These are phyloP conservation scores for Acer negundo DNA, from an alignment of 345 rosid genomes.

Conservation along the genomic window DNA sequence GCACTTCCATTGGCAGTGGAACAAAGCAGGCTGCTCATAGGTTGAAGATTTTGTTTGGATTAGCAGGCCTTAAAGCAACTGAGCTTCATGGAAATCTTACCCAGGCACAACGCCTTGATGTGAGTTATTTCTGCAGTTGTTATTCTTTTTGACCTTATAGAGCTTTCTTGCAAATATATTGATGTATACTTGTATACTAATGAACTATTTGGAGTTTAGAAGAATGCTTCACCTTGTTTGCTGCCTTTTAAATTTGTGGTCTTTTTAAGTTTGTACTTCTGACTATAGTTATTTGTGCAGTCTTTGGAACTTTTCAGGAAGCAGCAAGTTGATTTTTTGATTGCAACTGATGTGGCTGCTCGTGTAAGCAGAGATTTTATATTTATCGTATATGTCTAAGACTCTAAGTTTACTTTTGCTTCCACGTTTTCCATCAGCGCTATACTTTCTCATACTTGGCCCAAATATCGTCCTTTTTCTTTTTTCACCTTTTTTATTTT, in stretches of 20 bases:
- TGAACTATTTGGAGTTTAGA: neutral
- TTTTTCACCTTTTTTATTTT: neutral
- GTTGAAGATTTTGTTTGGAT: slow-evolving; percentile 87
- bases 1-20: slow-evolving; percentile 59
- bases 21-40: slow-evolving; percentile 96
- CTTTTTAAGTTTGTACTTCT: slow-evolving; percentile 10
- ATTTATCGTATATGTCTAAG: neutral
- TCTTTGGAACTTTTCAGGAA: slow-evolving; percentile 93
- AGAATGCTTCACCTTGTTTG: slow-evolving; percentile 10
- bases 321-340: slow-evolving; percentile 87
- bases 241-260: neutral
- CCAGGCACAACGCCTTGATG: slow-evolving; percentile 97
- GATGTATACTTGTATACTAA: neutral
- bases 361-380: slow-evolving; percentile 59
- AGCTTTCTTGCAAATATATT: neutral
- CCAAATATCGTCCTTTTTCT: neutral
- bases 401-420: neutral
- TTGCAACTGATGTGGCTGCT: slow-evolving; percentile 97
- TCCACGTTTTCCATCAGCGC: neutral
- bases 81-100: slow-evolving; percentile 99
- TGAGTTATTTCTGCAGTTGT: slow-evolving; percentile 37
- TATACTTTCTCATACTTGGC: neutral
- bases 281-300: slow-evolving; percentile 41
- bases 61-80: slow-evolving; percentile 82
- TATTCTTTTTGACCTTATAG: neutral